phyloP scores from a whole-genome alignment of 2,329 filamentous ascomycete species.

The Calonectria pseudoreteaudii region DNA sequence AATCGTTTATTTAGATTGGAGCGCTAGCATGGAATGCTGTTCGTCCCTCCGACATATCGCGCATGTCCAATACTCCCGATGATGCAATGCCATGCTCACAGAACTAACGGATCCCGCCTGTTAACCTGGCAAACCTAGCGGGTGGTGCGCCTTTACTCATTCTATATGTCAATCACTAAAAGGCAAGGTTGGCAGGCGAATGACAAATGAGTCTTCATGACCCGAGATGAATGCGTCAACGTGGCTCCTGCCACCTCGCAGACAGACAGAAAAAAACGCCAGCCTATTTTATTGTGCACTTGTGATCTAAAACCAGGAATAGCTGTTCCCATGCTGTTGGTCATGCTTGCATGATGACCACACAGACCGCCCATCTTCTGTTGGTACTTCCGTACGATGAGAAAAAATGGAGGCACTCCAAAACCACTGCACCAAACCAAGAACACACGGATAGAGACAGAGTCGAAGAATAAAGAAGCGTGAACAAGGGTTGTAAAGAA shows the following conservation, averaged over 20 bases:
- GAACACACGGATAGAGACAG: slow-evolving; percentile 7
- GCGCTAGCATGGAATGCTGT: neutral
- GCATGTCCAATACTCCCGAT: slow-evolving; percentile 20
- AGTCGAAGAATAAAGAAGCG: neutral
- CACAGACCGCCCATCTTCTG: slow-evolving; percentile 21
- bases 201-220: slow-evolving; percentile 21
- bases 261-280: slow-evolving; percentile 34
- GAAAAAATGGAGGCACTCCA: slow-evolving; percentile 7
- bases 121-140: slow-evolving; percentile 16
- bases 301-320: slow-evolving; percentile 31
- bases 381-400: slow-evolving; percentile 29
- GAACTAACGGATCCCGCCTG: slow-evolving; percentile 5
- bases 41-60: slow-evolving; percentile 2
- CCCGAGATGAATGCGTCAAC: slow-evolving; percentile 22
- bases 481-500: neutral
- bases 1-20: slow-evolving; percentile 5
- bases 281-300: slow-evolving; percentile 37
- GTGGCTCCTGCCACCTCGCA: slow-evolving; percentile 20
- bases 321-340: slow-evolving; percentile 26
- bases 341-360: slow-evolving; percentile 32
- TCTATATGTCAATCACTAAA: neutral
- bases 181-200: slow-evolving; percentile 17
- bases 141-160: neutral
- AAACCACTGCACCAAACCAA: neutral
- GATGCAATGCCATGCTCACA: slow-evolving; percentile 18